These are phyloP conservation scores for Coleophoma cylindrospora DNA, from an alignment of 2,329 filamentous ascomycete genomes.

Conservation along the genomic window DNA sequence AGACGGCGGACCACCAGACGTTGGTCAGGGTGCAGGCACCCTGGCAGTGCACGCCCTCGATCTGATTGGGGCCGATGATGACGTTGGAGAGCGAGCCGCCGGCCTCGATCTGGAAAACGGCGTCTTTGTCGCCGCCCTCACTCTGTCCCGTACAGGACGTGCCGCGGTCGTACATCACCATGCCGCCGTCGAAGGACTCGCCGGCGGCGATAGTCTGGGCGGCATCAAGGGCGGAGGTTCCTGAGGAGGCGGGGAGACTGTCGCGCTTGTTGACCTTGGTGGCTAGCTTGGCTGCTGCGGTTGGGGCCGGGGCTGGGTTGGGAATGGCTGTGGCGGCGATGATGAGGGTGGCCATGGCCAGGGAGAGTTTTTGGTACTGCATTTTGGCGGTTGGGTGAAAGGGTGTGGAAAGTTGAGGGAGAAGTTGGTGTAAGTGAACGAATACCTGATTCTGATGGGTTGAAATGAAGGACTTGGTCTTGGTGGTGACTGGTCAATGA, in stretches of 20 bases:
- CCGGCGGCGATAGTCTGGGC: conserved; percentile 37
- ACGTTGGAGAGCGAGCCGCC: conserved; percentile 27
- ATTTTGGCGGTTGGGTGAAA: background rate
- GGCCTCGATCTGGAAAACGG: conserved; percentile 26
- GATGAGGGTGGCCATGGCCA: background rate
- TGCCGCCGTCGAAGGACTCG: conserved; percentile 39
- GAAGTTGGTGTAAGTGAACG: background rate
- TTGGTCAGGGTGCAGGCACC: conserved; percentile 21
- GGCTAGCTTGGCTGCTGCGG: background rate
- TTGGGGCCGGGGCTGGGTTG: background rate
- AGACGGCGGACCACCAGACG: conserved; percentile 20
- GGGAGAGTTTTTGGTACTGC: background rate
- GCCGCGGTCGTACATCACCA: conserved; percentile 37
- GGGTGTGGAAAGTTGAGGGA: no score
- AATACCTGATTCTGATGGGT: background rate
- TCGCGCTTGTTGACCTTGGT: background rate
- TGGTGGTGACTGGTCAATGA: background rate
- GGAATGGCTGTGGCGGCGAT: background rate
- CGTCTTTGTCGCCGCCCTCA: conserved; percentile 33
- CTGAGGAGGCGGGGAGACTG: conserved; percentile 21
- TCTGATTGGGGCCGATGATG: conserved; percentile 28
- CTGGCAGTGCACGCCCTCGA: conserved; percentile 23
- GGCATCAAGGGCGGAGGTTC: conserved; percentile 33
- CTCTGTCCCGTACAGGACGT: conserved; percentile 33
- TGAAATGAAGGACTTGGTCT: background rate